Conservation (phyloP, 179 eudicot genomes). For the Silene vulgaris region DNA sequence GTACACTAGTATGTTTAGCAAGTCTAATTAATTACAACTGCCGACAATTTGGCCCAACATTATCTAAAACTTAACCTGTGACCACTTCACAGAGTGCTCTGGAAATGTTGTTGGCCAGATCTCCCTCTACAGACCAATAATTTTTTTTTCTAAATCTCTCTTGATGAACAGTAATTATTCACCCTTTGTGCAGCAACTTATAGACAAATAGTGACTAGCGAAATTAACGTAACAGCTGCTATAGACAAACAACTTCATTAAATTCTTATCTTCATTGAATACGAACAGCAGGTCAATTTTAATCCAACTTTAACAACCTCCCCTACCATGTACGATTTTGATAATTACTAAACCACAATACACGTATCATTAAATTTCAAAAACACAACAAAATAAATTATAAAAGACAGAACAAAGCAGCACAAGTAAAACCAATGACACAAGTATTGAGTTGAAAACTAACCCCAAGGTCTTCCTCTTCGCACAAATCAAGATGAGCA, state of each 20-base stretch:
- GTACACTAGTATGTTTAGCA: too few relatives aligned
- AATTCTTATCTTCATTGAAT: not conserved
- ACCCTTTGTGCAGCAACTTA: not conserved
- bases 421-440: not conserved
- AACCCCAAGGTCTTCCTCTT: constrained; percentile 94
- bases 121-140: not conserved
- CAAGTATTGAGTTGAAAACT: constrained; percentile 17
- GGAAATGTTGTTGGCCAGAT: not conserved
- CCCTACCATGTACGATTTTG: not conserved
- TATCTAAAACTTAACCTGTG: not conserved
- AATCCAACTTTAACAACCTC: not conserved
- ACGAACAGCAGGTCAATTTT: not conserved
- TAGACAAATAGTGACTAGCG: not conserved
- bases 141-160: not conserved
- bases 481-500: constrained; percentile 83
- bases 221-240: not conserved
- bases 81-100: not conserved
- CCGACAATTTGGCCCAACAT: not conserved
- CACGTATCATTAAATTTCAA: not conserved
- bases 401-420: not conserved
- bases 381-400: not conserved
- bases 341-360: not conserved
- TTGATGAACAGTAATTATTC: not conserved
- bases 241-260: not conserved
- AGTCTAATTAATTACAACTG: not conserved